phyloP scores from a whole-genome alignment of 2,329 filamentous ascomycete species.

The Calonectria montana region DNA sequence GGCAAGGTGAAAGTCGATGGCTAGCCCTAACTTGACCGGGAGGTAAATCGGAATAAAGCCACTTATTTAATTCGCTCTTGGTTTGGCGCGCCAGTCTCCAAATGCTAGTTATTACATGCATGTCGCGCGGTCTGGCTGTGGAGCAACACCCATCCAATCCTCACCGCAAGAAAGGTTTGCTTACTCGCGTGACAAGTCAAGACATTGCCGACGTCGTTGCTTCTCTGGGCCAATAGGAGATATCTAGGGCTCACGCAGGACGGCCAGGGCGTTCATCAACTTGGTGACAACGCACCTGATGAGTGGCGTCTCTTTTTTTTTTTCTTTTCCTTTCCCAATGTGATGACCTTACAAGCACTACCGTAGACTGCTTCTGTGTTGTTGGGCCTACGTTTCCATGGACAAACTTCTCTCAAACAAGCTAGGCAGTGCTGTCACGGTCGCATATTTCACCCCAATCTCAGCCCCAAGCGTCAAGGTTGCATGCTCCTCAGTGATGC shows the following conservation, averaged over 20 bases:
- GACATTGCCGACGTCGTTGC: slow-evolving; percentile 4
- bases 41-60: slow-evolving; percentile 3
- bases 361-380: background rate
- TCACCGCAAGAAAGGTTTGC: slow-evolving; percentile 23
- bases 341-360: background rate
- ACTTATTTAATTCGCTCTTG: background rate
- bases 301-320: background rate
- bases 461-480: background rate
- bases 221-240: background rate
- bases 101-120: slow-evolving; percentile 18
- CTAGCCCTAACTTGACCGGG: background rate
- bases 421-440: background rate
- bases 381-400: background rate
- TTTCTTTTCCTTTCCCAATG: background rate
- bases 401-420: background rate
- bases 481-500: slow-evolving; percentile 8
- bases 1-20: background rate
- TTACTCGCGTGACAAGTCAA: slow-evolving; percentile 27
- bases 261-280: slow-evolving; percentile 2
- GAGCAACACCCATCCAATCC: slow-evolving; percentile 11
- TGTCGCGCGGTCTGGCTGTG: slow-evolving; percentile 16
- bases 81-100: background rate
- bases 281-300: slow-evolving; percentile 8
- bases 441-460: background rate
- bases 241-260: background rate